Base-by-base conservation (phyloP, 148 eudicot species). In the Gaultheria prostrata region DNA sequence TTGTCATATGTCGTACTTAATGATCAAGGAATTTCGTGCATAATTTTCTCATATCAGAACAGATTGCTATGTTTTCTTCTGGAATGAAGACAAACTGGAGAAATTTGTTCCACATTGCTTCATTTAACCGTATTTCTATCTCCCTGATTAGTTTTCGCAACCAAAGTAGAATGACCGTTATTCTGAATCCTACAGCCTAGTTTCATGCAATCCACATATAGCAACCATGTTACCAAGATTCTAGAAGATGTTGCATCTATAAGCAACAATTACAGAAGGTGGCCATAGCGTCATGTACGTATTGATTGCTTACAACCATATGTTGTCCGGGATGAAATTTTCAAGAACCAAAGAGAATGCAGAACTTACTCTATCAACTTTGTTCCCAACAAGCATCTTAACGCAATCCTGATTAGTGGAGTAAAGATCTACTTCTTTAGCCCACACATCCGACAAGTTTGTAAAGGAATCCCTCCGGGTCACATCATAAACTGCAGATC, bases 331-430 rank as follows among this genome's bases (percentile, higher is more conserved):
- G 6, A 48, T 59, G 18, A 67, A 28, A 15, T 17, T 69, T 48
- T 81, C 61, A 69, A 81, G 76, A 46, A 69, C 5, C 20, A 53
- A 86, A 30, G 82, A 86, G 51, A 71, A 51, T 75, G 72, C 70
- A 88, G 79, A 63, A 88, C 92, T 89, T 84, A 94, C 99, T 90
- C 84, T 90, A 76, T 97, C 99, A 78, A 97, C 98, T 93, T 97
- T 97, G 86, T 97, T 97, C 70, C 98, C 99, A 46, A 97, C 97
- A 67, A 97, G 99, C 97, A 97, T 94, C 95, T 94, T 97, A 82
- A 97, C 87, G 81, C 97, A 94, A 76, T 97, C 95, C 88, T 91
- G 94, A 86, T 91, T 93, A 21, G 92, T 97, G 79, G 95, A 92
- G 83, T 97, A 93, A 35, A 97, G 95, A 54, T 94, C 97, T 73